Evolutionary conservation across 148 eudicot species (phyloP).

Genomic region (Simmondsia chinensis): DNA sequence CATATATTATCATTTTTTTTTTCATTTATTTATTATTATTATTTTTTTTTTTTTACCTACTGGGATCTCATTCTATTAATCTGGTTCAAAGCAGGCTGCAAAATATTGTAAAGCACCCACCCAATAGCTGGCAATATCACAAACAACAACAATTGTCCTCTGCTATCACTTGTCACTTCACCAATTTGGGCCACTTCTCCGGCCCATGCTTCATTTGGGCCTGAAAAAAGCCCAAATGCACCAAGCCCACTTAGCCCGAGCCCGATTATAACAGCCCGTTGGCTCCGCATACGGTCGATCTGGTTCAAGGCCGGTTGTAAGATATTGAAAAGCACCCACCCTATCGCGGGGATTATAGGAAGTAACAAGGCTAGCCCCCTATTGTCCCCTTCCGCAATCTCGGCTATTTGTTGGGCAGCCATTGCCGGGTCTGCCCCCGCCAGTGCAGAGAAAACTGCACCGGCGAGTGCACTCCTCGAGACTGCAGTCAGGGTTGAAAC

Average conservation of each 20-base stretch:
- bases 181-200: conserved; percentile 27
- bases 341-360: conserved; percentile 73
- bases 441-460: conserved; percentile 61
- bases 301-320: conserved; percentile 84
- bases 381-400: conserved; percentile 75
- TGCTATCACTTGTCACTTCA: conserved; percentile 45
- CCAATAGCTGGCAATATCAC: conserved; percentile 78
- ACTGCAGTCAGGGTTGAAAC: conserved; percentile 23
- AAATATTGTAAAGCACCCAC: conserved; percentile 82
- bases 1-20: background rate
- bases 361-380: conserved; percentile 72
- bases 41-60: conserved; percentile 1
- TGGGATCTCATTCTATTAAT: conserved; percentile 79
- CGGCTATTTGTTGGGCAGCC: conserved; percentile 86
- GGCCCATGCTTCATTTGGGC: conserved; percentile 35
- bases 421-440: conserved; percentile 57
- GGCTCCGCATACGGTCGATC: conserved; percentile 57
- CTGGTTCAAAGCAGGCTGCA: conserved; percentile 98
- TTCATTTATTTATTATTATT: background rate
- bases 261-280: conserved; percentile 48
- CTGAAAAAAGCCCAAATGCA: conserved; percentile 33
- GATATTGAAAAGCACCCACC: conserved; percentile 85
- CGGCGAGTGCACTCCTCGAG: conserved; percentile 62
- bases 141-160: conserved; percentile 68
- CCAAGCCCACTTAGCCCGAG: conserved; percentile 66